These are phyloP conservation scores for Gynandropsis gynandra DNA, from an alignment of 345 rosid species.

Conservation along the genomic window DNA sequence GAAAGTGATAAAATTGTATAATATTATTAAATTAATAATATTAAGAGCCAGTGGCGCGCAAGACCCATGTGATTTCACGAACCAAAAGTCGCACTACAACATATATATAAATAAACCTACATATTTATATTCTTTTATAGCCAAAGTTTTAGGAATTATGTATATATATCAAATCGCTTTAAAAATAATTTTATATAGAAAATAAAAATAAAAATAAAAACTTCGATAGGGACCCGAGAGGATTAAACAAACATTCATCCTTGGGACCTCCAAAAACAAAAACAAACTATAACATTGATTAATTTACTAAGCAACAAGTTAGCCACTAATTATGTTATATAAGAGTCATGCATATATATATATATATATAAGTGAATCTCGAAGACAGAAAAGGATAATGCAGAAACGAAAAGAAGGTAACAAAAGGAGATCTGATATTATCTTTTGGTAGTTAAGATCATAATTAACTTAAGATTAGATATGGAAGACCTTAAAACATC, in stretches of 20 bases:
- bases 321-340: too few relatives aligned
- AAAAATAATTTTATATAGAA: conserved; percentile 14
- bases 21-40: conserved; percentile 22
- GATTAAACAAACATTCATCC: conserved; percentile 32
- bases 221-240: conserved; percentile 19
- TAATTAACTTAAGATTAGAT: conserved; percentile 10
- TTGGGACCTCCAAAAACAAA: conserved; percentile 22
- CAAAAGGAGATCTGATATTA: conserved; percentile 23
- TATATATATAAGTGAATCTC: too few relatives aligned
- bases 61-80: conserved; percentile 55
- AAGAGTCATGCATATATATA: too few relatives aligned
- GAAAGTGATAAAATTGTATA: conserved; percentile 8
- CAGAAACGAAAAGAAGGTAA: conserved; percentile 12
- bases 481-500: conserved; percentile 16
- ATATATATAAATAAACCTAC: conserved; percentile 5
- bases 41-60: conserved; percentile 37
- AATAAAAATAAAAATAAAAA: conserved; percentile 6
- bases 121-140: conserved; percentile 5
- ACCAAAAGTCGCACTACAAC: conserved; percentile 25
- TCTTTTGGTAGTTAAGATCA: conserved; percentile 19
- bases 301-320: too few relatives aligned
- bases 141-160: conserved; percentile 11
- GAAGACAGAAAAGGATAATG: conserved; percentile 2
- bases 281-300: too few relatives aligned
- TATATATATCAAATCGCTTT: conserved; percentile 6